A percentile compares a stretch with the other conserved stretches of the same genome.
phyloP scores from a whole-genome alignment of 2,329 filamentous ascomycete genomes.

The Aspergillus transmontanensis region DNA sequence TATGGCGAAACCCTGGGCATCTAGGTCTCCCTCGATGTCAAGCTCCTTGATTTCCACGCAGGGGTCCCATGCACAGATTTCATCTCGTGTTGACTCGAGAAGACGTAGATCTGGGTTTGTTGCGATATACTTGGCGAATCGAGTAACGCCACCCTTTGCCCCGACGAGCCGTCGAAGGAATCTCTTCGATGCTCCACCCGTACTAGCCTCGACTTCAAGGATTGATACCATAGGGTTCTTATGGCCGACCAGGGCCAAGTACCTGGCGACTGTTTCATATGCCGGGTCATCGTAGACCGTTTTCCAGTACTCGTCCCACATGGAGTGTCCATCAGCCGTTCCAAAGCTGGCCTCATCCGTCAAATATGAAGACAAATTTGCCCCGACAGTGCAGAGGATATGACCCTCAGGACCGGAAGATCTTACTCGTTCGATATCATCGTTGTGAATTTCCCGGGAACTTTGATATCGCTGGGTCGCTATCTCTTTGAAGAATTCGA shows the following conservation, averaged over 20 bases:
- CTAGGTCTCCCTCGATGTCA: conserved; percentile 9
- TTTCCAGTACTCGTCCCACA: conserved; percentile 11
- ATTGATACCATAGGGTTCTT: conserved; percentile 28
- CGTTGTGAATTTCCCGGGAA: not conserved
- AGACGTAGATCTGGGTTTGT: conserved; percentile 6
- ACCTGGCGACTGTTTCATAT: conserved; percentile 16
- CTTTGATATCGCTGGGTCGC: not conserved
- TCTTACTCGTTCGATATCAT: not conserved
- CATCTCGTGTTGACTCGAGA: not conserved
- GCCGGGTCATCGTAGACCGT: not conserved
- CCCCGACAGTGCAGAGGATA: conserved; percentile 15
- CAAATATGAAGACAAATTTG: conserved; percentile 10
- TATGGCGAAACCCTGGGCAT: conserved; percentile 7
- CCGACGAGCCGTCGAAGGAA: conserved; percentile 12
- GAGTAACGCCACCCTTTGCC: not conserved
- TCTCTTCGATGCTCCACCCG: conserved; percentile 12
- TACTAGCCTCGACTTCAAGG: conserved; percentile 25
- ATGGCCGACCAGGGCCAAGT: conserved; percentile 22
- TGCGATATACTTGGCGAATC: conserved; percentile 21
- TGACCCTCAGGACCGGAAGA: conserved; percentile 7
- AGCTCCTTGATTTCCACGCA: conserved; percentile 14
- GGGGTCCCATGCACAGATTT: conserved; percentile 13
- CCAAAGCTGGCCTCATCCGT: not conserved
- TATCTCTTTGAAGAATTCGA: not conserved
- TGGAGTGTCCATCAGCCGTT: not conserved